Base-by-base conservation (phyloP, 768 basidiomycete genomes). In the Hericium alpestre region DNA sequence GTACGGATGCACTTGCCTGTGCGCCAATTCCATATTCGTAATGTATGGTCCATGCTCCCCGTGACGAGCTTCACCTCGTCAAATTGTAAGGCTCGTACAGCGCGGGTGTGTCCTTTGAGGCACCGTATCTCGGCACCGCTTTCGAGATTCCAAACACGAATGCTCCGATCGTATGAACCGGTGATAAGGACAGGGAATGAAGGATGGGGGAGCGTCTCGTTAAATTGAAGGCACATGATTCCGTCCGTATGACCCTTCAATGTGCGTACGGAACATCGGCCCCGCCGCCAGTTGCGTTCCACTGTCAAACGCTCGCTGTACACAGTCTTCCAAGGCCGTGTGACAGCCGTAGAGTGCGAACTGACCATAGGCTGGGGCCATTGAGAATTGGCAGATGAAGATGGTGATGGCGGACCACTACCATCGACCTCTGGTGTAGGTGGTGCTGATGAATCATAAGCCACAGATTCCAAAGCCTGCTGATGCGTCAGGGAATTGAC, bases 241-340 rank as follows among this genome's bases (percentile, higher is more conserved):
- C 93, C 91, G 65, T 98, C 91, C 7, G 90, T 87, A 71, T 99
- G 96, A 6, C 96, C 96, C 64, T 87, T 85, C 56, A 98, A 76
- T 0, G 86, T 90, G 50, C 87, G 87, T 39, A 87, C 86, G 5
- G 79, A 85, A 70, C 86, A 95, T 37, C 91, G 83, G 10, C 95
- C 95, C 48, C 91, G 85, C 18, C 95, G 82, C 96, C 96, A 99
- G 70, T 99, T 99, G 51, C 93, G 83, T 71, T 97, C 96, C 47
- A 99, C 82, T 18, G 86, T 84, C 70, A 98, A 83, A n/a, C 96
- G 86, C 69, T 99, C 96, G 67, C 89, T 91, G 71, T 98, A 99
- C 18, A 99, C 95, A 61, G 90, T 86, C 69, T 99, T 99, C 96
- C 96, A 99, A 0, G 95, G 96, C 47, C 93, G 83, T 15, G 91